Evolutionary conservation across 2,329 filamentous ascomycete genomes (phyloP), one percentile per base, ranked within the genome.

Genomic region (Tricladium varicosporioides): DNA sequence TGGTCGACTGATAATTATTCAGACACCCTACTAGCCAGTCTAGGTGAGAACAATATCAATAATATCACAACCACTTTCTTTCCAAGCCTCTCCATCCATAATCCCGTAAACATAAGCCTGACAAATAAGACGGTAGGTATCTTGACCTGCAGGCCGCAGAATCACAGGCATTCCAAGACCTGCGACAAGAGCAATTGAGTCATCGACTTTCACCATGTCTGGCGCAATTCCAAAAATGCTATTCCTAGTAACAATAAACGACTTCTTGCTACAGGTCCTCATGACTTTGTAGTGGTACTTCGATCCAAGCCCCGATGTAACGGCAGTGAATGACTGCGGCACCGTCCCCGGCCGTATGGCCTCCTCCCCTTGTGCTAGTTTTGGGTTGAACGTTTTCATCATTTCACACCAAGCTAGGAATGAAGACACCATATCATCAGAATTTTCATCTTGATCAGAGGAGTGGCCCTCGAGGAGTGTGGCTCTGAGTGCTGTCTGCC

Each of bases 71-170:
- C n/a, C n/a, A n/a, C n/a, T n/a, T n/a, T n/a, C n/a, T n/a, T n/a
- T n/a, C 32, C 32, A 36, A 36, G 32, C 32, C 32, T 36, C 32
- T 83, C 76, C 22, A 13, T 8, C 7, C 32, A 36, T 36, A 13
- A 36, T 36, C 7, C 32, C 74, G 64, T 36, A 13, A 36, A 36
- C 13, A 36, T 36, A 36, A 36, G 32, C 32, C 7, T 36, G 13
- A 13, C 8, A 8, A 36, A 36, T 13, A 36, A 36, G 13, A 13
- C 32, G 32, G 32, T 36, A 36, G 13, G 8, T 13, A 7, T 36
- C 32, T n/a, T n/a, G n/a, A 36, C 13, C 32, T 8, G 32, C 32
- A 7, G 7, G 7, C 7, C 32, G 32, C 32, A 36, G 32, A 36
- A 36, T 36, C 32, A 36, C 32, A 36, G 32, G 32, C 7, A 36